Conservation (phyloP, 2,329 filamentous ascomycete species). For the Cryoendolithus antarcticus region DNA sequence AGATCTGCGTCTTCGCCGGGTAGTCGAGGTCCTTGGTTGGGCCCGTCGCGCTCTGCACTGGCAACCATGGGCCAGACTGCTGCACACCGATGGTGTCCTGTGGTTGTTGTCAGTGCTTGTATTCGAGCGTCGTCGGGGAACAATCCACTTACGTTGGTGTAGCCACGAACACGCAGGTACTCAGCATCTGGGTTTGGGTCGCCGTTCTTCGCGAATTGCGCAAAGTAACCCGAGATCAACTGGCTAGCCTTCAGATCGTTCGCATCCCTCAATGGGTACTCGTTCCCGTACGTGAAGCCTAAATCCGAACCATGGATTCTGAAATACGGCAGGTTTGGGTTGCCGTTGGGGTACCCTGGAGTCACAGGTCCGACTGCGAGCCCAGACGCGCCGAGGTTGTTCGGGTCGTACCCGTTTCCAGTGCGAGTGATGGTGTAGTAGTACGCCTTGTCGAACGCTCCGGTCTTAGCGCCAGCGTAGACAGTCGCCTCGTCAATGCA, state of each 20-base stretch:
- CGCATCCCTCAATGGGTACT: conserved; percentile 35
- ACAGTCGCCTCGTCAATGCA: conserved; percentile 49
- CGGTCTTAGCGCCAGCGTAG: conserved; percentile 34
- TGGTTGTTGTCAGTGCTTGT: neutral
- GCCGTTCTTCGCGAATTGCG: conserved; percentile 37
- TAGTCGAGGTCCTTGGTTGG: conserved; percentile 35
- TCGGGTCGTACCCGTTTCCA: conserved; percentile 42
- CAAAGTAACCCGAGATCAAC: conserved; percentile 37
- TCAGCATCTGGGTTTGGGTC: conserved; percentile 38
- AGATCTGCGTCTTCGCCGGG: conserved; percentile 31
- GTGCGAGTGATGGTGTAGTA: conserved; percentile 51
- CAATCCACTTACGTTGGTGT: conserved; percentile 25
- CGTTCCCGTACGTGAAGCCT: conserved; percentile 18
- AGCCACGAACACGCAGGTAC: conserved; percentile 37
- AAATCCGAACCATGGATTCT: conserved; percentile 45
- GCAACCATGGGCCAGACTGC: conserved; percentile 26
- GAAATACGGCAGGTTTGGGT: conserved; percentile 42
- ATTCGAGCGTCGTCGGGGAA: neutral
- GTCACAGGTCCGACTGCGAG: conserved; percentile 22
- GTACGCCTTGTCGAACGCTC: conserved; percentile 38
- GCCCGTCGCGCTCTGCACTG: conserved; percentile 25
- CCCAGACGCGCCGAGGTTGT: conserved; percentile 36
- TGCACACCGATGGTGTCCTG: conserved; percentile 24
- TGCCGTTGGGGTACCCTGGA: conserved; percentile 29
- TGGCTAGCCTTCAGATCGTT: conserved; percentile 37